Percentiles rank a stretch among this genome's conserved stretches.
phyloP scores from a whole-genome alignment of 495 filamentous ascomycete species.

The Saxophila tyrrhenica region DNA sequence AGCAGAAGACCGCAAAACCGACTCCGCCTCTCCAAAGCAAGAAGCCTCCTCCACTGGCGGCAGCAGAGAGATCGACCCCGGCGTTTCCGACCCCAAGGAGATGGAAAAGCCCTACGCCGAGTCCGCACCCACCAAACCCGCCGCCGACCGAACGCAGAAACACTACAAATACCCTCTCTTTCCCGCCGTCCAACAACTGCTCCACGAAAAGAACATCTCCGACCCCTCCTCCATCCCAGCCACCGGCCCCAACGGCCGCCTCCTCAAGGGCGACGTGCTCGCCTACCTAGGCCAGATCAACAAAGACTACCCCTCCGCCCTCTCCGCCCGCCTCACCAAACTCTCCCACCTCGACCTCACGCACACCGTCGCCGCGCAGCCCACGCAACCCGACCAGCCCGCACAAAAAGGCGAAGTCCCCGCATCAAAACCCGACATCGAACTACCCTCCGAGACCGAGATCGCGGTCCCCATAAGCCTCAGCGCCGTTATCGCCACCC shows the following conservation, averaged over 20 bases:
- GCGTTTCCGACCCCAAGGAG: slow-evolving; percentile 25
- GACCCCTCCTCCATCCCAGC: slow-evolving; percentile 70
- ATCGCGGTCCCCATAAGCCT: slow-evolving; percentile 67
- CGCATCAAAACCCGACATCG: slow-evolving; percentile 21
- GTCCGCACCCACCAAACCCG: slow-evolving; percentile 13
- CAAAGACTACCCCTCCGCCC: slow-evolving; percentile 53
- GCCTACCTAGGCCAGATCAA: slow-evolving; percentile 73
- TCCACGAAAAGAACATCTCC: slow-evolving; percentile 61
- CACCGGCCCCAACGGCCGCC: slow-evolving; percentile 75
- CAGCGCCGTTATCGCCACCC: slow-evolving; percentile 60
- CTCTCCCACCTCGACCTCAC: slow-evolving; percentile 79
- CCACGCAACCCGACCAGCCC: slow-evolving; percentile 29
- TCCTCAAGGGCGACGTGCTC: slow-evolving; percentile 92
- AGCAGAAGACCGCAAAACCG: background rate
- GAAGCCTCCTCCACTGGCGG: slow-evolving; percentile 4
- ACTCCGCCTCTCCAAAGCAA: background rate
- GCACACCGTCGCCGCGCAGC: slow-evolving; percentile 49
- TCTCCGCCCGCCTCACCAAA: slow-evolving; percentile 58
- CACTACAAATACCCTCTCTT: slow-evolving; percentile 59
- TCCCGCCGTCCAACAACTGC: slow-evolving; percentile 72
- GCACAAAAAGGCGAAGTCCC: slow-evolving; percentile 32
- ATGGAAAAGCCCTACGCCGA: slow-evolving; percentile 20
- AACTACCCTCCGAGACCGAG: slow-evolving; percentile 33
- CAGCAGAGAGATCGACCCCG: slow-evolving; percentile 3
- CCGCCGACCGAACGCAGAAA: slow-evolving; percentile 43